phyloP scores from a whole-genome alignment of 768 basidiomycete genomes.

The Mycena floridula region DNA sequence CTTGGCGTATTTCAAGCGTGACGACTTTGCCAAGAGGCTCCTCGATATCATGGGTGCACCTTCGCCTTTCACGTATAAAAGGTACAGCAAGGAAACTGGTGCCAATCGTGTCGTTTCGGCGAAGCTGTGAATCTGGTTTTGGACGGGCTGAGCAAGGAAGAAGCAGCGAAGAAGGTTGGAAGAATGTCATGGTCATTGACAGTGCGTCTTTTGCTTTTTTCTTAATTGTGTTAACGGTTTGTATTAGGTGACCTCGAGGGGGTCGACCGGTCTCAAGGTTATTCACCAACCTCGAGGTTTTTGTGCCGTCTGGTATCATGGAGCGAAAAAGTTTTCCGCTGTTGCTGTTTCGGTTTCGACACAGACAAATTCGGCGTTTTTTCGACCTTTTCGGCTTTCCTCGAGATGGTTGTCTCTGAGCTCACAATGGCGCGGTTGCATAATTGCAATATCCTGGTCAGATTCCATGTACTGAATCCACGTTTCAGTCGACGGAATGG shows the following conservation, averaged over 20 bases:
- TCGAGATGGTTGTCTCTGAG: conserved; percentile 88
- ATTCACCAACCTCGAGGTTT: conserved; percentile 87
- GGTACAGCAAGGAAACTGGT: conserved; percentile 66
- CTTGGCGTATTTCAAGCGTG: too few relatives aligned
- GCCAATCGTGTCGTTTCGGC: conserved; percentile 84
- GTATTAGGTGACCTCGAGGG: conserved; percentile 88
- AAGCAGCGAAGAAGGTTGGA: conserved; percentile 69
- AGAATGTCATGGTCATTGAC: conserved; percentile 89
- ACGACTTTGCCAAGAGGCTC: conserved; percentile 47
- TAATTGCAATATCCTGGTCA: conserved; percentile 77
- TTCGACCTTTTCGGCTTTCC: conserved; percentile 87
- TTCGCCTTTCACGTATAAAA: conserved; percentile 56
- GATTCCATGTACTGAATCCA: conserved; percentile 95
- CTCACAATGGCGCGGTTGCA: conserved; percentile 89
- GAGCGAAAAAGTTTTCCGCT: conserved; percentile 79
- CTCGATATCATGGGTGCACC: conserved; percentile 54
- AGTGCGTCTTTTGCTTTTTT: too few relatives aligned
- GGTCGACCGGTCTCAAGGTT: conserved; percentile 81
- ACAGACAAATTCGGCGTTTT: conserved; percentile 80
- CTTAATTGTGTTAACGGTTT: too few relatives aligned
- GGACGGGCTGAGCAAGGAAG: conserved; percentile 71
- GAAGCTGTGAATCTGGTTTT: conserved; percentile 78
- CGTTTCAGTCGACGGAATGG: conserved; percentile 62
- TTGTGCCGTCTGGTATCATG: conserved; percentile 79
- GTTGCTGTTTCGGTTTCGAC: conserved; percentile 83